Conservation (phyloP, 805 yeast genomes). For the Starmerella potacharoeniae region DNA sequence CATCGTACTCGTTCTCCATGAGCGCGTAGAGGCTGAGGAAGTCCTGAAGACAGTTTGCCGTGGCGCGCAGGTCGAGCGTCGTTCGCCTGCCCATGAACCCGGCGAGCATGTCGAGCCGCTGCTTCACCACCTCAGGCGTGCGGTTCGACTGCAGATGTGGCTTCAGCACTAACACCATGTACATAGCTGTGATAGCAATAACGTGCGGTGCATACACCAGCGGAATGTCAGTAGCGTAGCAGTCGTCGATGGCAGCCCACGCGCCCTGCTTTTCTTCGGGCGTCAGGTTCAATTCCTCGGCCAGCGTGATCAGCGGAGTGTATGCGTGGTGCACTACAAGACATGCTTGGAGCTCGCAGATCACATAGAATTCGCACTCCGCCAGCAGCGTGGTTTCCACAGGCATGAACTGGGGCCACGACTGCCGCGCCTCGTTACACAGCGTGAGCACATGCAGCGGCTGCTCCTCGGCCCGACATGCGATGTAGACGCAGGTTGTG, state of each 20-base stretch:
- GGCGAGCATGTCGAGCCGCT: slow-evolving; percentile 45
- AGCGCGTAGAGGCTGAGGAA: slow-evolving; percentile 66
- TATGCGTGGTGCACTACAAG: slow-evolving; percentile 35
- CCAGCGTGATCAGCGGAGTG: slow-evolving; percentile 33
- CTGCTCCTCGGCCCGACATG: slow-evolving; percentile 89
- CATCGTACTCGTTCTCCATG: slow-evolving; percentile 67
- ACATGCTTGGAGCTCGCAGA: slow-evolving; percentile 59
- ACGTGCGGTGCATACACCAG: slow-evolving; percentile 81
- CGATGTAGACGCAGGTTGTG: slow-evolving; percentile 76
- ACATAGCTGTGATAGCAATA: slow-evolving; percentile 70
- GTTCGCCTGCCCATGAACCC: slow-evolving; percentile 58
- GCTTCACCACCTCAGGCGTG: slow-evolving; percentile 30
- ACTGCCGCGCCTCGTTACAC: slow-evolving; percentile 68
- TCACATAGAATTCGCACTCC: slow-evolving; percentile 86
- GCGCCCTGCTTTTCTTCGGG: slow-evolving; percentile 60
- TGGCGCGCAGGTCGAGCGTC: slow-evolving; percentile 64
- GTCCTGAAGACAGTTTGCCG: slow-evolving; percentile 76
- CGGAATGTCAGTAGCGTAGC: slow-evolving; percentile 78
- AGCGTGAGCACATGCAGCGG: slow-evolving; percentile 87
- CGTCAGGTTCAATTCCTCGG: slow-evolving; percentile 41
- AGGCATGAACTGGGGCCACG: slow-evolving; percentile 94
- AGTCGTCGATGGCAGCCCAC: slow-evolving; percentile 85
- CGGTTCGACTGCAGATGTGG: slow-evolving; percentile 28
- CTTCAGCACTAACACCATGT: slow-evolving; percentile 54
- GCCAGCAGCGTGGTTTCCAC: slow-evolving; percentile 85